Evolutionary conservation across 768 basidiomycete species (phyloP), one percentile per base, ranked within the genome.

Genomic region (Tulasnella sp.): DNA sequence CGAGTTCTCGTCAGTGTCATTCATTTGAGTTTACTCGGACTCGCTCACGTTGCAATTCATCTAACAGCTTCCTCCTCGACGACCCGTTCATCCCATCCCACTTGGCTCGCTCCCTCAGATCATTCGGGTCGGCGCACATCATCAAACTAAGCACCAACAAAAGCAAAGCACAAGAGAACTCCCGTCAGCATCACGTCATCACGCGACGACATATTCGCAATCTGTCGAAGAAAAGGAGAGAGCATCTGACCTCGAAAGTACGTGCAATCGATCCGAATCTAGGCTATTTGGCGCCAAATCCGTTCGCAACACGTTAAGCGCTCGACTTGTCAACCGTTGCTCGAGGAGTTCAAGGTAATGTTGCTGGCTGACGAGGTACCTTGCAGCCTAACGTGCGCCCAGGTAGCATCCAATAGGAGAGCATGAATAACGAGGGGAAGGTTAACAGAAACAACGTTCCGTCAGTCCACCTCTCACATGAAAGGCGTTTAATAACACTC

Each of bases 311-410:
- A 97, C 93, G 76, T 91, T 88, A 55, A 99, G 85, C 18, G 98
- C 98, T 79, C 88, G 87, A 69, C 93, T 93, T 2, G 90, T 92
- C 85, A 91, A 90, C 81, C 89, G 89, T 5, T 89, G 88, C 82
- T 98, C 97, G 73, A 99, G 87, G 26, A 94, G 87, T 83, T 99
- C 98, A 57, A 99, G 87, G 84, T 98, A 99, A 85, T 98, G 96
- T 88, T 99, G 98, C 84, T 93, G 92, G 79, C 91, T 91, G 80
- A 99, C 93, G 79, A 96, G 86, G 84, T 96, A 98, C 79, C 87
- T 90, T 29, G 93, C 92, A 81, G 93, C 91, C 92, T 97, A 82
- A 44, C 35, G 35, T 35, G n/a, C 23, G 67, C 40, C 1, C 26
- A 15, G 70, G 40, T 55, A 55, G 29, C 11, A 29, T 79, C 42